Percentiles rank a stretch among this genome's conserved stretches.
phyloP scores from a whole-genome alignment of 2,329 filamentous ascomycete species.

The Paecilomyces sp. region DNA sequence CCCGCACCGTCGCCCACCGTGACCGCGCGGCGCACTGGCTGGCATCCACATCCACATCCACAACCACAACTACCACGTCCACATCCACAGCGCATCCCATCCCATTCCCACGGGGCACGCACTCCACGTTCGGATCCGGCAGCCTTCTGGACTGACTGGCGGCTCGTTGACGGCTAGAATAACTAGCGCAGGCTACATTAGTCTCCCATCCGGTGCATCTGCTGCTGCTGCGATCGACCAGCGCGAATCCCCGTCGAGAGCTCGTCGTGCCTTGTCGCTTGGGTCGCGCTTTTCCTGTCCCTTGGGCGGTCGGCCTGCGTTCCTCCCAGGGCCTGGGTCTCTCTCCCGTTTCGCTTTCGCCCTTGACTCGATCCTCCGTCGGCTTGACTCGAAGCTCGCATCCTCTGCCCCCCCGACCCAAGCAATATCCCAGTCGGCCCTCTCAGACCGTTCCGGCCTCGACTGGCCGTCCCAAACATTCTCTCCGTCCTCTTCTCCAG shows the following conservation, averaged over 20 bases:
- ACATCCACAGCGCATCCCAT: too few relatives aligned
- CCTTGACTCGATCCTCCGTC: background rate
- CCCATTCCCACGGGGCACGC: slow-evolving; percentile 1
- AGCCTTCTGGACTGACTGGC: background rate
- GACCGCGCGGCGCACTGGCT: background rate
- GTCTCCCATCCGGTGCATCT: background rate
- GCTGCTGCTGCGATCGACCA: slow-evolving; percentile 1
- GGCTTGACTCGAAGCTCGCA: background rate
- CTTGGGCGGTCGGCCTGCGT: background rate
- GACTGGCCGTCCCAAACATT: slow-evolving; percentile 8
- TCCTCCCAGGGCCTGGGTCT: background rate
- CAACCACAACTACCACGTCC: too few relatives aligned
- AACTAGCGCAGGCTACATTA: background rate
- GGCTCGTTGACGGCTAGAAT: background rate
- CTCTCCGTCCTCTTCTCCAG: slow-evolving; percentile 4
- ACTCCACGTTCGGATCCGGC: background rate
- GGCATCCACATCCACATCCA: background rate
- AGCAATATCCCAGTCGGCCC: background rate
- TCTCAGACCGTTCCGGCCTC: slow-evolving; percentile 7
- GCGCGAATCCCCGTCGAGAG: background rate
- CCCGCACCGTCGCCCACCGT: background rate
- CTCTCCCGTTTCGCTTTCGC: background rate
- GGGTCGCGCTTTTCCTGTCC: slow-evolving; percentile 1
- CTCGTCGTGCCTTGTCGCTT: slow-evolving; percentile 1
- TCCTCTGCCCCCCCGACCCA: background rate